Conservation (phyloP, 208 protist genomes). For the Acanthamoeba royreba region DNA sequence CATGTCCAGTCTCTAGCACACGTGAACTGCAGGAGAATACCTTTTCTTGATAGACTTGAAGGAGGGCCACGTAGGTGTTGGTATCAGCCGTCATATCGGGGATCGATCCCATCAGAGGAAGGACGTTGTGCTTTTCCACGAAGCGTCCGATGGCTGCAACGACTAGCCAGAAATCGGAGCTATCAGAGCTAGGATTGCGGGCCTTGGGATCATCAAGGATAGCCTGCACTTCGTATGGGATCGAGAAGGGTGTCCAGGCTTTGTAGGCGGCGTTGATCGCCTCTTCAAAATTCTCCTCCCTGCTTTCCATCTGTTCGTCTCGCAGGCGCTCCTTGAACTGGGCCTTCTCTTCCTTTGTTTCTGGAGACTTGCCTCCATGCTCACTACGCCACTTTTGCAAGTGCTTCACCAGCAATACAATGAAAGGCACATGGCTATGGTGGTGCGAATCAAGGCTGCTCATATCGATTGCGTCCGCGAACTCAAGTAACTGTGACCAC, state of each 20-base stretch:
- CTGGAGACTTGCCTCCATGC: conserved; percentile 61
- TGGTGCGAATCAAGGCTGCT: conserved; percentile 68
- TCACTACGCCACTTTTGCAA: conserved; percentile 68
- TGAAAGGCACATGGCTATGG: conserved; percentile 88
- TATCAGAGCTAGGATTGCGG: background rate
- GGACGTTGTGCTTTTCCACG: conserved; percentile 53
- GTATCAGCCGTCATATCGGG: conserved; percentile 95
- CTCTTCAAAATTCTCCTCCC: conserved; percentile 71
- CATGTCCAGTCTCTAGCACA: background rate
- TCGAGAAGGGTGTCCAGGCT: conserved; percentile 10
- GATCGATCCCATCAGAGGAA: conserved; percentile 88
- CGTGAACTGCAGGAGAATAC: too few relatives aligned
- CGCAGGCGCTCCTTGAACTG: conserved; percentile 68
- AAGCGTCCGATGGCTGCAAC: conserved; percentile 73
- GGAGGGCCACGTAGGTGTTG: conserved; percentile 60
- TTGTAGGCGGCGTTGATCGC: conserved; percentile 58
- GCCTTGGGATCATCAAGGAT: conserved; percentile 69
- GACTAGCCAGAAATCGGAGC: conserved; percentile 76
- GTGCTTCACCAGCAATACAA: conserved; percentile 84
- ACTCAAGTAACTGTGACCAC: conserved; percentile 47
- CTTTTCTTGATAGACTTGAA: conserved; percentile 35
- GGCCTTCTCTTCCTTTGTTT: conserved; percentile 66
- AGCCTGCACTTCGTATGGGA: conserved; percentile 52
- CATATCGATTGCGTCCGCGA: conserved; percentile 74
- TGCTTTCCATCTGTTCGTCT: background rate